Percentiles rank a stretch among this genome's conserved stretches.
Conservation (phyloP, 2,329 filamentous ascomycete genomes). For the Fusarium haematococcum region DNA sequence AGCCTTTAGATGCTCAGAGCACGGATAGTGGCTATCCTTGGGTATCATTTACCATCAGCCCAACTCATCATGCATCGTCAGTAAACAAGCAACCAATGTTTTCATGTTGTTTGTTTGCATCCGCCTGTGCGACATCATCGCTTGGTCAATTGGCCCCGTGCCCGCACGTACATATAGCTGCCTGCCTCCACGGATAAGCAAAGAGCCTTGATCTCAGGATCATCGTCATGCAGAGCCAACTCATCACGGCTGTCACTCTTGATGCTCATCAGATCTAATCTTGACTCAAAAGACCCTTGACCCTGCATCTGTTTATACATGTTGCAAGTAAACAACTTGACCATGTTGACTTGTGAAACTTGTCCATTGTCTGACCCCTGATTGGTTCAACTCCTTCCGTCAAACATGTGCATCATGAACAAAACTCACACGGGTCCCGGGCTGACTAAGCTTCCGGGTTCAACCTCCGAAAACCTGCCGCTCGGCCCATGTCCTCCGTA, state of each 20-base stretch:
- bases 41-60: constrained; percentile 14
- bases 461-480: constrained; percentile 30
- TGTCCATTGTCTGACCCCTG: not conserved
- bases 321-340: constrained; percentile 10
- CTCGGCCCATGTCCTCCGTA: constrained; percentile 35
- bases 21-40: not conserved
- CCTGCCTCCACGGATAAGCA: not conserved
- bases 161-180: not conserved
- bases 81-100: constrained; percentile 37
- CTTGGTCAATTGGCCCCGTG: not conserved
- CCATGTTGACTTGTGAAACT: not conserved
- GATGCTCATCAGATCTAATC: not conserved
- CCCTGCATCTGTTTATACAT: constrained; percentile 1
- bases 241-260: not conserved
- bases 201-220: not conserved
- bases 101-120: constrained; percentile 24
- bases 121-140: not conserved
- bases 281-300: not conserved
- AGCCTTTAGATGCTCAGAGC: not conserved
- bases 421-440: not conserved
- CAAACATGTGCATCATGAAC: not conserved
- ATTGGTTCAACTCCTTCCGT: constrained; percentile 15
- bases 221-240: constrained; percentile 17
- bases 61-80: constrained; percentile 34
- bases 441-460: constrained; percentile 34